phyloP scores from a whole-genome alignment of 345 rosid genomes.

The Passiflora organensis region DNA sequence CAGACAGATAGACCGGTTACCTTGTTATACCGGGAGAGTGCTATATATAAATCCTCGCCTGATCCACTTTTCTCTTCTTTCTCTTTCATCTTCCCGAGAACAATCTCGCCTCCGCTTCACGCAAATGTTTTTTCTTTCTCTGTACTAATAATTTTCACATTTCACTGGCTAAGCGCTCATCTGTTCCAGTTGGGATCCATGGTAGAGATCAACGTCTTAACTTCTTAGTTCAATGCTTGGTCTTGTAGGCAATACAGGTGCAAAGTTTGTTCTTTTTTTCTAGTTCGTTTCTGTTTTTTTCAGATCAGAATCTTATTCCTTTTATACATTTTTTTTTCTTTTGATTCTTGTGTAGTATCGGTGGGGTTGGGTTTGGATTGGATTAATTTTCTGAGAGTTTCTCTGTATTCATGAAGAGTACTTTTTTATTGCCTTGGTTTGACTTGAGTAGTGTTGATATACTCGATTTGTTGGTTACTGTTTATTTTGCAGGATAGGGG shows the following conservation, averaged over 20 bases:
- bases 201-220: not conserved
- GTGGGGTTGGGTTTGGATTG: too few species aligned
- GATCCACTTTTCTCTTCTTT: slow-evolving; percentile 14
- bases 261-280: not conserved
- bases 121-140: slow-evolving; percentile 4
- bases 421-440: too few species aligned
- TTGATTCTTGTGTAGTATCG: too few species aligned
- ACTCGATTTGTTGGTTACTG: too few species aligned
- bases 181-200: not conserved
- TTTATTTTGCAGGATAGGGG: too few species aligned
- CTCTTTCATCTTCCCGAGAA: slow-evolving; percentile 20
- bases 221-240: not conserved
- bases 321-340: too few species aligned
- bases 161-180: not conserved
- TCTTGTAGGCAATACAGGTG: not conserved
- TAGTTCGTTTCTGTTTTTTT: too few species aligned
- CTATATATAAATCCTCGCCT: slow-evolving; percentile 8
- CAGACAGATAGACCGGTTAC: not conserved
- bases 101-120: slow-evolving; percentile 15
- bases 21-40: not conserved
- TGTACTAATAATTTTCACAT: not conserved
- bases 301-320: too few species aligned
- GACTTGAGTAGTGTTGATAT: too few species aligned
- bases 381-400: too few species aligned
- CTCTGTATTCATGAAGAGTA: too few species aligned